Evolutionary conservation across 2,329 filamentous ascomycete genomes (phyloP), one percentile per base, ranked within the genome.

Genomic region (Gaeumannomyces sp.): DNA sequence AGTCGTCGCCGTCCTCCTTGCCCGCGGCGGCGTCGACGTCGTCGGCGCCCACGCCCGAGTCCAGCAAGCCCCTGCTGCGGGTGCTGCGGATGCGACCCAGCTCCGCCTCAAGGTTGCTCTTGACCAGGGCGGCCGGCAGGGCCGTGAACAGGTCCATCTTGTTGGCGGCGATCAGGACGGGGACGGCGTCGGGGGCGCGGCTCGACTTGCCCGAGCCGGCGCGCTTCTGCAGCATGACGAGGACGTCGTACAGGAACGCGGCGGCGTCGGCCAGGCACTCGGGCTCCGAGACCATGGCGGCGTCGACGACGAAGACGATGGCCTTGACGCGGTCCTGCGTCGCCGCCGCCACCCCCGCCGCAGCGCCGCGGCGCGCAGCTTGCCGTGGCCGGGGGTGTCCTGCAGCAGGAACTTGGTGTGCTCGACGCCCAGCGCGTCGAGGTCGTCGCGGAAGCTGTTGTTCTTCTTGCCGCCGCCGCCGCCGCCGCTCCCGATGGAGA

Each of bases 71-170:
- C 77, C 91, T 94, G 70, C 89, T 90, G 73, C 87, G 88, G 57
- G 90, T 91, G 65, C 83, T 81, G 61, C 94, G 85, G 63, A 98
- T 89, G 62, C 89, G 86, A 31, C 88, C 86, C 66, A 98, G 86
- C 75, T 97, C 94, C 16, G 83, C 81, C 78, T 98, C 93, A 19
- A 99, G 80, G 68, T 85, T 86, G 64, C 83, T 82, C 75, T 86
- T 89, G 66, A 97, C 91, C 38, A 96, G 81, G 7, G 85, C 83
- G 0, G 91, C 85, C 0, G 95, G 95, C 63, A 97, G 79, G 10
- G 94, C 92, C 0, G 95, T 97, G 75, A 99, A 99, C 1, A 99
- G 82, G 75, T 99, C 95, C 73, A 93, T 85, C 82, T 99, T 99
- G 78, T 98, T 99, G 64, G 93, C 93, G 1, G 93, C 93, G 45